Conservation (phyloP, 345 rosid genomes). For the Citrus australasica region DNA sequence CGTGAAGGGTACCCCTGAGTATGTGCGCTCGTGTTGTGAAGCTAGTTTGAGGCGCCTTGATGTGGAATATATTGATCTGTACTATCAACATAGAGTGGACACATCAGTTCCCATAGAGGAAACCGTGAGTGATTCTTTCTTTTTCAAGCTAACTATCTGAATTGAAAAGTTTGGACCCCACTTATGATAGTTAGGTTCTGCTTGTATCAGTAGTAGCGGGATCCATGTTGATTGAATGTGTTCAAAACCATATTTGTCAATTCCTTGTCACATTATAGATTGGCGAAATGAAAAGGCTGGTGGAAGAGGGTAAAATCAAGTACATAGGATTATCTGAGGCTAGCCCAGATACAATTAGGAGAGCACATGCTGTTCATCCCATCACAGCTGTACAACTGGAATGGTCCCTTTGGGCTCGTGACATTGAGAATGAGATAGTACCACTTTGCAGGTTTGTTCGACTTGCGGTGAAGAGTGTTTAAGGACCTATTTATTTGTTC, state of each 20-base stretch:
- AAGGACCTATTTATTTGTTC: too few species aligned
- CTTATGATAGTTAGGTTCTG: not conserved
- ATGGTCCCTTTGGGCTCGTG: slow-evolving; percentile 23
- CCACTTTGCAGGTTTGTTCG: slow-evolving; percentile 23
- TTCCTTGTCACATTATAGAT: too few species aligned
- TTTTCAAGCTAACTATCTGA: not conserved
- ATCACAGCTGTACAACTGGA: slow-evolving; percentile 19
- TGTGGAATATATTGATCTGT: slow-evolving; percentile 38
- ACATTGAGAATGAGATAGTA: slow-evolving; percentile 15
- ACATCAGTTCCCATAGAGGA: slow-evolving; percentile 29
- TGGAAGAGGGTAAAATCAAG: too few species aligned
- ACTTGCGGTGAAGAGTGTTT: not conserved
- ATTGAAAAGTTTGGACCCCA: too few species aligned
- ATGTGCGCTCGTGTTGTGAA: slow-evolving; percentile 23
- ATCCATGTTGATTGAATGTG: too few species aligned
- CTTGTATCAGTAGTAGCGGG: too few species aligned
- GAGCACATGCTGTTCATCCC: slow-evolving; percentile 24
- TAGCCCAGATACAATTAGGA: slow-evolving; percentile 12
- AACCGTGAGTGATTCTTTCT: slow-evolving; percentile 21
- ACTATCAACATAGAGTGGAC: slow-evolving; percentile 31
- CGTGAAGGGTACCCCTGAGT: slow-evolving; percentile 25
- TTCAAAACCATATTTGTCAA: too few species aligned
- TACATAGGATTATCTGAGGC: slow-evolving; percentile 6
- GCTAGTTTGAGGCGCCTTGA: slow-evolving; percentile 34
- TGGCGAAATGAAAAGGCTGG: too few species aligned